Base-by-base conservation (phyloP, 139 green algal species). In the Raphidocelis subcapitata region DNA sequence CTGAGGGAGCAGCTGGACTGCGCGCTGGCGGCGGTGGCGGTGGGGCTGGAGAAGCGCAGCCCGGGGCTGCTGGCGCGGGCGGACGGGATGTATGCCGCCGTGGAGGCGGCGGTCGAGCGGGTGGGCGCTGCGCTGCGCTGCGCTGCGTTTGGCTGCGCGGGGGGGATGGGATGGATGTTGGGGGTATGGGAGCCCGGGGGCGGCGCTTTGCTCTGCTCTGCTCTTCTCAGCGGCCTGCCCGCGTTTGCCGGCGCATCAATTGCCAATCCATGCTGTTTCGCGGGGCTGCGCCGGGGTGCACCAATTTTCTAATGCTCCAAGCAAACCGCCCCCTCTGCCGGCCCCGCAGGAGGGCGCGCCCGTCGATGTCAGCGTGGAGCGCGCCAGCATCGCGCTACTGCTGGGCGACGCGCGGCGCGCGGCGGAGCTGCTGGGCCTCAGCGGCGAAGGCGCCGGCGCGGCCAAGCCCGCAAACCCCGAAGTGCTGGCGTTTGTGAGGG, bases 1-100 rank as follows among this genome's bases (percentile, higher is more conserved):
- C 37, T 60, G 0, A 56, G 62, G 3, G 57, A 77, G 65, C 37
- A 67, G 65, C 76, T 83, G 32, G 73, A 82, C 46, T 47, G 41
- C 23, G 81, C 81, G 2, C 65, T 82, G 4, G 76, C 81, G 0
- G 65, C 41, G 2, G 57, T 80, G 14, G 81, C 79, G 5, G 69
- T 79, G 26, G 81, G 73, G 32, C 77, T 65, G 28, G 12, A n/a
- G 55, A 69, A 49, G 20, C 36, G 36, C 12, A 52, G 62, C 31
- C 68, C 75, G 26, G 36, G 35, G 10, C 63, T 69, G 24, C 23
- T 76, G 51, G 37, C 37, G 37, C 68, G 33, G 29, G 68, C 64
- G 41, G 62, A 60, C 23, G 23, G 3, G 4, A 24, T 60, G n/a
- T 76, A 65, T 31, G 26, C 49, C 3, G 59, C 76, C 65, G 49